Evolutionary conservation across 495 filamentous ascomycete genomes (phyloP), one percentile per base, ranked within the genome.

Genomic region (Daldinia childiae): DNA sequence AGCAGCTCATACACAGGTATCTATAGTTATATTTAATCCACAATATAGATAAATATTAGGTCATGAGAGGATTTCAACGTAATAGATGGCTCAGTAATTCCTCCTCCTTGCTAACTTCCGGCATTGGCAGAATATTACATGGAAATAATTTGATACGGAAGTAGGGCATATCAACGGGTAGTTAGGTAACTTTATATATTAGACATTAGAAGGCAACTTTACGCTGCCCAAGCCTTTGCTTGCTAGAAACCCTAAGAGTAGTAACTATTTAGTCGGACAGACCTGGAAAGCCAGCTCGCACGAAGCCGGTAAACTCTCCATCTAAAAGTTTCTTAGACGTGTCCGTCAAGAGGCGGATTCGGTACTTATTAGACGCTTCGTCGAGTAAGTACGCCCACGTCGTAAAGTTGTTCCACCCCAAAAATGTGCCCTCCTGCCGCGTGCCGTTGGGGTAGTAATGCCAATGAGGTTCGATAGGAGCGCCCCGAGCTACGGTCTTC

Each of bases 381-480:
- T 70, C 62, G 17, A 69, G 66, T 4, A 66, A 36, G 38, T 65
- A 74, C 48, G 71, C 71, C 71, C 71, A 70, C 5, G 67, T 74
- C 52, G 67, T 71, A 17, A 39, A 66, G 62, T 71, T 74, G 43
- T 71, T 71, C 52, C 59, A 71, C 0, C 67, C 67, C 19, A 74
- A 27, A 38, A 67, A 74, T 1, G 71, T 74, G 11, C 71, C 66
- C 2, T 41, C 58, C 21, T 70, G 71, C 19, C 71, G 66, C 12
- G 71, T 73, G 4, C 71, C 71, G 62, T 73, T 73, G 5, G 66
- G 43, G 45, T 62, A 73, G 57, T 69, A 73, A 29, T 73, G 71
- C 71, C 66, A 74, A 34, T 74, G 62, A n/a, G 66, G 71, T 54
- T 74, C 45, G 39, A 74, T 74, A 1, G 62, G 66, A 8, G 71